phyloP scores from a whole-genome alignment of 1,284 basidiomycete species.

The Papiliotrema flavescens region DNA sequence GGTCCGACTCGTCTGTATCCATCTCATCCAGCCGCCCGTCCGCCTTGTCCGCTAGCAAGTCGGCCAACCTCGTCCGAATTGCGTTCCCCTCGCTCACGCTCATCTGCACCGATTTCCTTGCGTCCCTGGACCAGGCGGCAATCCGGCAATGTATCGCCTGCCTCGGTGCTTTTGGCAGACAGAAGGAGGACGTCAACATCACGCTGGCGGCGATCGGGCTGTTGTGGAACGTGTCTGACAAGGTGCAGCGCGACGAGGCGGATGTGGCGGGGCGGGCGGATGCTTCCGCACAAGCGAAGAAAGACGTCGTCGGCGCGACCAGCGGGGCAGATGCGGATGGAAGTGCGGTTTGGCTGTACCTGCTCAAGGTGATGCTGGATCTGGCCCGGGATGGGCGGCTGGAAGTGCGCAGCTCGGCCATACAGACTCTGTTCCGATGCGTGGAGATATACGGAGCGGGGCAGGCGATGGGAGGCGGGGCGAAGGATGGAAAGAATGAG shows the following conservation, averaged over 20 bases:
- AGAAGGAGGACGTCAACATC: constrained; percentile 87
- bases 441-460: constrained; percentile 88
- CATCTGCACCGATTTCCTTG: constrained; percentile 83
- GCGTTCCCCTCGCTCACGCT: constrained; percentile 91
- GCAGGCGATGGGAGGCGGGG: constrained; percentile 53
- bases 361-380: constrained; percentile 76
- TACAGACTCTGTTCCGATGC: constrained; percentile 90
- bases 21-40: constrained; percentile 15
- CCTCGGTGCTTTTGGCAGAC: constrained; percentile 83
- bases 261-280: constrained; percentile 42
- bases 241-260: constrained; percentile 57
- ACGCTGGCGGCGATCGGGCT: constrained; percentile 86
- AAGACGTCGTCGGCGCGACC: too few species aligned
- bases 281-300: too few species aligned
- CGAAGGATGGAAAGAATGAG: too few species aligned
- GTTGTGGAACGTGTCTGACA: constrained; percentile 90
- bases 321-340: too few species aligned
- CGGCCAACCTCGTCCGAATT: constrained; percentile 54
- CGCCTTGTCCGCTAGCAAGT: constrained; percentile 29
- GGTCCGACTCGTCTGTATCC: constrained; percentile 9
- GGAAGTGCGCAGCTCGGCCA: constrained; percentile 87
- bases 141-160: constrained; percentile 84
- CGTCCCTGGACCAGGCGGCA: constrained; percentile 72
- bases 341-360: constrained; percentile 68
- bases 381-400: constrained; percentile 76